Conservation (phyloP, 1,284 basidiomycete genomes). For the Rhodotorula sp. region DNA sequence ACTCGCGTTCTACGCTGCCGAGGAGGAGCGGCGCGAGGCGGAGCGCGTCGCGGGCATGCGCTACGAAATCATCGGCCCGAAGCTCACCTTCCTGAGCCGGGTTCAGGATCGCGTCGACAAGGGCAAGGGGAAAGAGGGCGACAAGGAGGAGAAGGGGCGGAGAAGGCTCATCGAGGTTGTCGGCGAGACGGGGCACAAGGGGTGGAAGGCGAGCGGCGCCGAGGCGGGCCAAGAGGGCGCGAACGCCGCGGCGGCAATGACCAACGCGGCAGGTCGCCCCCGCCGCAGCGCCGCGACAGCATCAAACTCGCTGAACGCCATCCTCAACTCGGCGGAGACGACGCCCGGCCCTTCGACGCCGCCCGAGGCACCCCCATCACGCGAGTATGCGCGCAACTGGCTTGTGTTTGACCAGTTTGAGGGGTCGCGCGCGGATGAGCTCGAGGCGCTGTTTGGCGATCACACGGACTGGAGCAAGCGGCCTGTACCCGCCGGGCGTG, state of each 20-base stretch:
- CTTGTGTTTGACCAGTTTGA: constrained; percentile 51
- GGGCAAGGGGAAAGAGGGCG: constrained; percentile 20
- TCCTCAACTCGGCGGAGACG: constrained; percentile 5
- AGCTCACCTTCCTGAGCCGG: constrained; percentile 71
- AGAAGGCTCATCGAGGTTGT: constrained; percentile 12
- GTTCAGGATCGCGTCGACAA: constrained; percentile 54
- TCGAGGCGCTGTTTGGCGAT: constrained; percentile 72
- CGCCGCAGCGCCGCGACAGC: not conserved
- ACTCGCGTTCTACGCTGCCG: constrained; percentile 70
- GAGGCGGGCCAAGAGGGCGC: too few relatives aligned
- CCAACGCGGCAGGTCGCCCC: not conserved
- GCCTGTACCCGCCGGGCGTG: constrained; percentile 53
- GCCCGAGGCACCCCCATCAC: not conserved
- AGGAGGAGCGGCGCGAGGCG: constrained; percentile 76
- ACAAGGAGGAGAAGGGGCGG: constrained; percentile 44
- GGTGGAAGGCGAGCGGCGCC: constrained; percentile 1
- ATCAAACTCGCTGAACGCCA: not conserved
- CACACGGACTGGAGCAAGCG: constrained; percentile 55
- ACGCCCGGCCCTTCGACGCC: not conserved
- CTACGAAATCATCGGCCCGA: constrained; percentile 64
- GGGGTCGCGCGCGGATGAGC: constrained; percentile 65
- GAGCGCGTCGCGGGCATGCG: constrained; percentile 62
- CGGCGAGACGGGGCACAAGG: constrained; percentile 3
- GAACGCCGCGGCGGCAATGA: not conserved
- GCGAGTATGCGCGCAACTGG: constrained; percentile 52